Percentiles rank a stretch among this genome's conserved stretches.
Evolutionary conservation across 495 filamentous ascomycete genomes (phyloP).

Genomic region (Penicillium antarcticum): DNA sequence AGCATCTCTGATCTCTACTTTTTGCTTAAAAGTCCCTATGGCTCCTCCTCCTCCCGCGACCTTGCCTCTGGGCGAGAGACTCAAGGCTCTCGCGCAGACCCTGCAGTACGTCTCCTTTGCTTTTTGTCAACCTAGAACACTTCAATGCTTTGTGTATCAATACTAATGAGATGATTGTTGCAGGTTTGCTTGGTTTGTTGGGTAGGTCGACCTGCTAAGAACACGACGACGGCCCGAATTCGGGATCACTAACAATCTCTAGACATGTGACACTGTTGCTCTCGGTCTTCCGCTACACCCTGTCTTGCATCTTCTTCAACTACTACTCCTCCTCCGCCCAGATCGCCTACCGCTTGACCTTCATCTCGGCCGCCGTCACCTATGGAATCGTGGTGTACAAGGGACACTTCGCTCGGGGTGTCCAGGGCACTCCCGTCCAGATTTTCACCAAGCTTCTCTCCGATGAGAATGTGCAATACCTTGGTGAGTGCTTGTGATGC

Average conservation of each 20-base stretch:
- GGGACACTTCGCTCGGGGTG: constrained; percentile 78
- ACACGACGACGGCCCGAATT: constrained; percentile 1
- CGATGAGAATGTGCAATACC: constrained; percentile 97
- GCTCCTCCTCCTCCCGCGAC: constrained; percentile 73
- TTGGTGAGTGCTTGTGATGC: constrained; percentile 59
- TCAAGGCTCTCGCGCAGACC: constrained; percentile 76
- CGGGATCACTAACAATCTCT: constrained; percentile 16
- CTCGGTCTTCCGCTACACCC: constrained; percentile 72
- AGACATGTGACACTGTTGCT: constrained; percentile 84
- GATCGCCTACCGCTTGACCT: constrained; percentile 84
- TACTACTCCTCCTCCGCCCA: constrained; percentile 67
- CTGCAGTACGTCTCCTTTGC: constrained; percentile 65
- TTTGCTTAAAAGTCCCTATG: constrained; percentile 46
- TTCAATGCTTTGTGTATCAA: constrained; percentile 27
- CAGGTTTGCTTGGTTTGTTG: constrained; percentile 81
- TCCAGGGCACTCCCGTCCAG: constrained; percentile 56
- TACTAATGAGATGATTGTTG: constrained; percentile 30
- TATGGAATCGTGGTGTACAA: constrained; percentile 99
- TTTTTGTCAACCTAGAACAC: constrained; percentile 11
- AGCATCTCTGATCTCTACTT: background rate
- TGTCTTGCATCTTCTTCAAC: constrained; percentile 84
- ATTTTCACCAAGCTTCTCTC: constrained; percentile 61
- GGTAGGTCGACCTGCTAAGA: constrained; percentile 55
- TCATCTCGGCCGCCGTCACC: constrained; percentile 81
- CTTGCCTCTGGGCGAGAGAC: constrained; percentile 68